phyloP scores from a whole-genome alignment of 768 basidiomycete species.

The Hygrocybe coccinea region DNA sequence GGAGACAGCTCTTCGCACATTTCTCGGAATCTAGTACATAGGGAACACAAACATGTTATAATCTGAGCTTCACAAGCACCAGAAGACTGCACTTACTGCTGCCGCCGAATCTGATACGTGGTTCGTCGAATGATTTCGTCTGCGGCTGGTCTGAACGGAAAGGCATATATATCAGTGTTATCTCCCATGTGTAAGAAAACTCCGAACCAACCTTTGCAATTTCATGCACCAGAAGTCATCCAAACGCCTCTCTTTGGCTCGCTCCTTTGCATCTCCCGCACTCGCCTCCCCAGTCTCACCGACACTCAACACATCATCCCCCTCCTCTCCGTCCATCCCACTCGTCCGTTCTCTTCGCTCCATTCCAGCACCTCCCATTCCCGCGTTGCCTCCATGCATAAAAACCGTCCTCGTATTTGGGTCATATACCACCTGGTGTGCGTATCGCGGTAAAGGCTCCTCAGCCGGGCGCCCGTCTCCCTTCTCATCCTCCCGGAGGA shows the following conservation, averaged over 20 bases:
- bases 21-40: constrained; percentile 76
- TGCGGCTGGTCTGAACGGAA: constrained; percentile 45
- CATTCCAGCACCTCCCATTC: constrained; percentile 23
- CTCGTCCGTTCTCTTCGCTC: constrained; percentile 6
- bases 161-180: background rate
- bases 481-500: constrained; percentile 27
- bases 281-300: background rate
- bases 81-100: constrained; percentile 52
- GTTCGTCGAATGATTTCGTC: constrained; percentile 63
- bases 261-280: constrained; percentile 20
- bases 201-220: constrained; percentile 49
- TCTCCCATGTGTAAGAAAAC: background rate
- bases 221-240: constrained; percentile 80
- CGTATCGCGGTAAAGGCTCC: constrained; percentile 61
- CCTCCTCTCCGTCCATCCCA: constrained; percentile 17
- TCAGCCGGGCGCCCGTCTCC: constrained; percentile 6
- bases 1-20: constrained; percentile 62
- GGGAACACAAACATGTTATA: background rate
- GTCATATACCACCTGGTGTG: constrained; percentile 77
- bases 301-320: constrained; percentile 11
- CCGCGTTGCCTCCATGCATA: constrained; percentile 76
- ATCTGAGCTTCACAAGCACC: background rate
- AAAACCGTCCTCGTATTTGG: constrained; percentile 49
- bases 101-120: constrained; percentile 60
- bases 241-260: constrained; percentile 44